Base-by-base conservation (phyloP, 2,329 filamentous ascomycete genomes). In the Lizonia empirigonia region DNA sequence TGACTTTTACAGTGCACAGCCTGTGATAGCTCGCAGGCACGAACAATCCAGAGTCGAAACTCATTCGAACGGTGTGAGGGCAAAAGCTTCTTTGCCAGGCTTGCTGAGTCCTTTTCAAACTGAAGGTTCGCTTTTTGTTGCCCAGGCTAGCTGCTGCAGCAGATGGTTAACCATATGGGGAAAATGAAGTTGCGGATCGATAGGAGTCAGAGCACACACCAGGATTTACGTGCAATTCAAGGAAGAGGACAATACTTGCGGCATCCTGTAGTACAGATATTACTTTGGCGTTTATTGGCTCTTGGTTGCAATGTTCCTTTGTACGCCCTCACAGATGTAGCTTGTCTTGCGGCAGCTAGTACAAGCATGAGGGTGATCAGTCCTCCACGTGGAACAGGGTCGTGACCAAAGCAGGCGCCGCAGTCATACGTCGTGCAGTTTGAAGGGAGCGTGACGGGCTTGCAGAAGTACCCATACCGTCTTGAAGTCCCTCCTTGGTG, bases 111-210 rank as follows among this genome's bases (percentile, higher is more conserved):
- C 45, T 44, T 56, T 50, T 52, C 50, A 41, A 38, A 35, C 49
- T 58, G 45, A 44, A 24, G 32, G 16, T 36, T 64, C 60, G 63
- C 59, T 60, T 59, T 54, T 45, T 50, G 39, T 58, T 64, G 49
- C 63, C 60, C 41, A 49, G 50, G 48, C 30, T 24, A 60, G 56
- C 29, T 19, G 39, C 27, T 50, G 46, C 36, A 64, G 60, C 63
- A 61, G 53, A 16, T 32, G 20, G 44, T 38, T 54, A 44, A 38
- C 50, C 48, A 26, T 32, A 58, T 35, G 29, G 22, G 30, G 54
- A 9, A 37, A 46, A 27, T n/a, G 29, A 36, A 47, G 42, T 34
- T 41, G 59, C 57, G 51, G 32, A 55, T 57, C 42, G 36, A 53
- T 20, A 44, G 38, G 35, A 29, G 23, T 29, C 26, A 46, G 36